Evolutionary conservation across 2,329 filamentous ascomycete genomes (phyloP).

Genomic region (Aspergillus fructus): DNA sequence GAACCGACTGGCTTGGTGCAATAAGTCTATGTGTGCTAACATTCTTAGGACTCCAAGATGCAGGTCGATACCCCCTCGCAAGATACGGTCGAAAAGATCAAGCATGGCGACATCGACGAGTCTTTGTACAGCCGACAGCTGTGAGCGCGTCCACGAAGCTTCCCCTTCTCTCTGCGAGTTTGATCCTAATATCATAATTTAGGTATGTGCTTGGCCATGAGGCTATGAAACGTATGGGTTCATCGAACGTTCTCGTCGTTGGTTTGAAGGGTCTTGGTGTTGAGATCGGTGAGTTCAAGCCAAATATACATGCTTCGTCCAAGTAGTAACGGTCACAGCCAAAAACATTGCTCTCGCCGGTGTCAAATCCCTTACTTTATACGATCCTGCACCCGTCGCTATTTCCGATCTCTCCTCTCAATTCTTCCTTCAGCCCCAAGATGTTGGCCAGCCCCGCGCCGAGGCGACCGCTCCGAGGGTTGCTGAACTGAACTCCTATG

Average conservation of each 20-base stretch:
- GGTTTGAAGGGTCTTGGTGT: conserved; percentile 93
- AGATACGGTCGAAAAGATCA: conserved; percentile 60
- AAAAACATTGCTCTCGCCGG: conserved; percentile 98
- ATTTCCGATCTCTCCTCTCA: conserved; percentile 92
- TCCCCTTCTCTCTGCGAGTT: conserved; percentile 2
- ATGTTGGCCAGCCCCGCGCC: conserved; percentile 90
- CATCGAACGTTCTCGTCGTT: conserved; percentile 88
- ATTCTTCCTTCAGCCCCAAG: conserved; percentile 87
- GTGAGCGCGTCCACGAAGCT: conserved; percentile 25
- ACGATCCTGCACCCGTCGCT: conserved; percentile 80
- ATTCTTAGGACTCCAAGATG: conserved; percentile 55
- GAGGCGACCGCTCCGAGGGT: conserved; percentile 83
- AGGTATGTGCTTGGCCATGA: conserved; percentile 71
- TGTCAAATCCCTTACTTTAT: conserved; percentile 93
- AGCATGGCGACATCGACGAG: conserved; percentile 66
- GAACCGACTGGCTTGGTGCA: background rate
- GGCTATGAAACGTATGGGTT: conserved; percentile 98
- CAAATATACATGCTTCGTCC: conserved; percentile 16
- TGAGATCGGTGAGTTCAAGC: conserved; percentile 64
- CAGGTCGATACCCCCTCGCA: conserved; percentile 60
- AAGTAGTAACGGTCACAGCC: conserved; percentile 50
- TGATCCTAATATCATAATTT: background rate
- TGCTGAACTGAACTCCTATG: conserved; percentile 94
- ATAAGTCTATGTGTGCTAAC: conserved; percentile 4
- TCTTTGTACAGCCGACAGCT: conserved; percentile 67